Evolutionary conservation across 257 asterid species (phyloP).

Genomic region (Salvia hispanica): DNA sequence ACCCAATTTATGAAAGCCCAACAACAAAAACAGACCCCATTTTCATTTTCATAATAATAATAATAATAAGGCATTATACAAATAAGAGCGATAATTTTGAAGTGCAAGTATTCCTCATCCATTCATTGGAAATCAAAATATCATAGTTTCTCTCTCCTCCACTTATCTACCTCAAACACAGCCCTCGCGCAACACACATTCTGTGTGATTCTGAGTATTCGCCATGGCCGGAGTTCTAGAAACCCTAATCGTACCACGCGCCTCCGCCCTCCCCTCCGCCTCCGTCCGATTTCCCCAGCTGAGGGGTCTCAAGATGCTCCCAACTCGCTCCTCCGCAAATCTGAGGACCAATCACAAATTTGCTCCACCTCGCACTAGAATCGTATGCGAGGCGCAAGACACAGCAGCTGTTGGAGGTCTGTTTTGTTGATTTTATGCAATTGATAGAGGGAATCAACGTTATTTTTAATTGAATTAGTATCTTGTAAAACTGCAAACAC

Average conservation of each 20-base stretch:
- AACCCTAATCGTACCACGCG: constrained; percentile 70
- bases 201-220: constrained; percentile 25
- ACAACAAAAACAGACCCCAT: no score
- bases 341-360: constrained; percentile 41
- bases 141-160: not conserved
- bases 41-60: no score
- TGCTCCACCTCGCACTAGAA: constrained; percentile 47
- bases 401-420: constrained; percentile 71
- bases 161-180: constrained; percentile 32
- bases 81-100: no score
- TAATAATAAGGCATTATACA: no score
- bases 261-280: constrained; percentile 52
- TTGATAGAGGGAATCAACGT: not conserved
- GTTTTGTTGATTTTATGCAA: not conserved
- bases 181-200: constrained; percentile 18
- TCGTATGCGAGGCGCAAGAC: constrained; percentile 83
- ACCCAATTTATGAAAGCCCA: no score
- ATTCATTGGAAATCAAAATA: no score
- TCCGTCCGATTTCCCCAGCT: constrained; percentile 56
- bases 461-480: not conserved
- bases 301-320: constrained; percentile 64
- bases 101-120: no score
- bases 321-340: constrained; percentile 49
- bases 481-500: not conserved
- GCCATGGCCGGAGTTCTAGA: constrained; percentile 76